Evolutionary conservation across 805 yeast genomes (phyloP), one percentile per base, ranked within the genome.

Genomic region (Candida xyloterini): DNA sequence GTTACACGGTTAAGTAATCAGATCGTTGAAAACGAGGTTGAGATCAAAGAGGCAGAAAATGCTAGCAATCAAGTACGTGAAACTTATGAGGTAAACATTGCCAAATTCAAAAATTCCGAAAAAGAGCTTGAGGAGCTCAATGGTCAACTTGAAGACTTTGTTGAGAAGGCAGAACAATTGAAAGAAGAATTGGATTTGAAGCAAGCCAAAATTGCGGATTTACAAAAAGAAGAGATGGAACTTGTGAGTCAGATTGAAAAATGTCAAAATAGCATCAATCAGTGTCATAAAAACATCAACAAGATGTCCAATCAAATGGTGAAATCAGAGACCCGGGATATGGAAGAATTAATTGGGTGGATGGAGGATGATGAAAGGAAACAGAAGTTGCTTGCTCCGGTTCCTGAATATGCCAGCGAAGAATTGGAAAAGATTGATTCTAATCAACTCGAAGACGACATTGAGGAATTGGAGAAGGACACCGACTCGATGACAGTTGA

Each of bases 211-310:
- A 70, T 80, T 38, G 78, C 80, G 45, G 73, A 73, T 24, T 70
- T 81, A 49, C 73, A 78, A 52, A 78, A 86, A 7, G 67, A 68
- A 13, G 89, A 84, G 56, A 72, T 84, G 33, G 91, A 84, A 53
- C 61, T 83, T 20, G 74, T 72, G 21, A 81, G 78, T 51, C 76
- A 76, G 51, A 60, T 81, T 35, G 90, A 83, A 41, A 79, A 78
- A 48, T 70, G 73, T 43, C 71, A 69, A 42, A 52, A 64, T 4
- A 52, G 67, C 4, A 52, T 68, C 11, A 61, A 52, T 24, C 61
- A 63, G 16, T 54, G 74, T 10, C 62, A 67, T 28, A 71, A 64
- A 15, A 72, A 68, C 35, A 60, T 70, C 33, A 55, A 65, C 1
- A 51, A 68, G 3, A 51, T 68, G 4, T 59, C 70, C 26, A 66